Conservation (phyloP, 495 filamentous ascomycete species). For the Amorphotheca resinae region DNA sequence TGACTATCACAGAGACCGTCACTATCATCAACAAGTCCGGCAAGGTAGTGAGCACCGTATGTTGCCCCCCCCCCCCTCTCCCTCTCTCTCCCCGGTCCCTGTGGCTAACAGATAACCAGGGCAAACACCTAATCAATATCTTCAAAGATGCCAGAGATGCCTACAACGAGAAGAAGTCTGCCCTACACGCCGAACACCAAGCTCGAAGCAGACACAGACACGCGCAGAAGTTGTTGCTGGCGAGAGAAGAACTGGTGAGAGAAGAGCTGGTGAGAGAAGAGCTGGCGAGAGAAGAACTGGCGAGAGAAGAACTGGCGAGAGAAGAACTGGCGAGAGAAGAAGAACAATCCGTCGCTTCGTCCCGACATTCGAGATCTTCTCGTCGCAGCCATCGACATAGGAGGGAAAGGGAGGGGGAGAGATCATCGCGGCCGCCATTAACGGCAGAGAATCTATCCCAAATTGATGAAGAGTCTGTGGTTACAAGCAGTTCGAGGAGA, state of each 20-base stretch:
- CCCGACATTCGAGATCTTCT: slow-evolving; percentile 5
- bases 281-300: no score
- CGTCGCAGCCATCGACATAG: slow-evolving; percentile 4
- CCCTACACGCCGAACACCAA: slow-evolving; percentile 53
- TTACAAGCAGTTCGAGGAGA: slow-evolving; percentile 6
- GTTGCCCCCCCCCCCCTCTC: slow-evolving; percentile 21
- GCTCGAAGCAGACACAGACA: slow-evolving; percentile 30
- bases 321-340: slow-evolving; percentile 24
- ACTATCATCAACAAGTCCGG: slow-evolving; percentile 87
- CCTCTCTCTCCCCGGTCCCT: background rate
- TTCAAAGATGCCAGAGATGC: slow-evolving; percentile 80
- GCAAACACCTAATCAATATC: slow-evolving; percentile 74
- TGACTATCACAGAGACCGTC: slow-evolving; percentile 54
- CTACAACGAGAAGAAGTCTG: slow-evolving; percentile 72
- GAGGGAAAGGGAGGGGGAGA: slow-evolving; percentile 7
- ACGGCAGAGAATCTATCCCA: slow-evolving; percentile 12
- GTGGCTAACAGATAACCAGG: slow-evolving; percentile 34
- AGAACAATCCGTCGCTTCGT: slow-evolving; percentile 26
- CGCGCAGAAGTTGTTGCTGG: slow-evolving; percentile 12
- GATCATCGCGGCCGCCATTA: slow-evolving; percentile 13
- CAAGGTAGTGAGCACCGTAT: slow-evolving; percentile 82
- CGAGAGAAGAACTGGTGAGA: no score
- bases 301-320: no score
- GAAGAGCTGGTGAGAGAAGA: no score
- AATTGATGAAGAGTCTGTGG: slow-evolving; percentile 17